Evolutionary conservation across 1,284 basidiomycete genomes (phyloP), one percentile per base, ranked within the genome.

Genomic region (Irpex lacteus): DNA sequence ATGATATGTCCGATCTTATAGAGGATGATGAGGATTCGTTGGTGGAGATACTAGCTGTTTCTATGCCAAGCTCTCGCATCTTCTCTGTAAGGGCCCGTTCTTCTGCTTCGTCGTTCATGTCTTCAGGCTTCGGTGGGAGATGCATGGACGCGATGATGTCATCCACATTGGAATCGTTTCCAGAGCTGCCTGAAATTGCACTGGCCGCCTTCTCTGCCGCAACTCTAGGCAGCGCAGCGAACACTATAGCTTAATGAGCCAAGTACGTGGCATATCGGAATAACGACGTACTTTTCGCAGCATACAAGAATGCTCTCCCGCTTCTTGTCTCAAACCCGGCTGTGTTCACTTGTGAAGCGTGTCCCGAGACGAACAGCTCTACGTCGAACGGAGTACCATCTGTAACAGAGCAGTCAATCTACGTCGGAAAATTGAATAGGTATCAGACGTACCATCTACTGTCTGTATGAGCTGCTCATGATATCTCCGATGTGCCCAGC

Each of bases 341-440:
- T 2, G 84, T 80, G 44, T 86, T 83, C 55, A 87, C 80, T 60
- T 82, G 85, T 15, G 86, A 82, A 0, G 89, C 91, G 70, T 86
- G 94, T 0, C 93, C 94, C 21, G 91, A 91, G 1, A 93, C 80
- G 60, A 85, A 90, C 0, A 94, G 76, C 57, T 90, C 86, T 7
- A 95, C 75, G 60, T 88, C 85, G 70, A 92, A 94, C 1, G 77
- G 72, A 1, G 18, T 18, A 8, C 81, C 73, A 55, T 76, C 82
- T 81, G 5, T 5, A 34, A 34, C 32, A 34, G 32, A 6, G 5
- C 32, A 6, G 32, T 34, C 32, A 34, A 34, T 34, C 4, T 34
- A 34, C 5, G 32, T 34, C 32, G 32, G 32, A 1, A 34, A 34
- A 6, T 34, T 34, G 32, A 34, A 6, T 6, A 34, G 32, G 32